phyloP scores from a whole-genome alignment of 2,329 filamentous ascomycete genomes.

The Beauveria scarabaeidicola region DNA sequence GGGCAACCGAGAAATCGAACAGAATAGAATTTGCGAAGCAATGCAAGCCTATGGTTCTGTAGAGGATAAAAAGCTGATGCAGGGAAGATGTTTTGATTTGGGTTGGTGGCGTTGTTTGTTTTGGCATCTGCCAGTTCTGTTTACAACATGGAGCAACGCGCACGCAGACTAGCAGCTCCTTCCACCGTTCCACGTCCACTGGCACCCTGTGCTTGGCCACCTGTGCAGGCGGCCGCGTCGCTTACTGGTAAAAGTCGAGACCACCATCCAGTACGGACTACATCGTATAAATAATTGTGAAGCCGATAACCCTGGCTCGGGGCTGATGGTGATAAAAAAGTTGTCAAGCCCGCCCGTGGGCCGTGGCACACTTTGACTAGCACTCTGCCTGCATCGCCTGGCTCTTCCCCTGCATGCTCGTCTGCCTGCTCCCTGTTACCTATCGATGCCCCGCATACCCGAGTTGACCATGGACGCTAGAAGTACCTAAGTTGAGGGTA shows the following conservation, averaged over 20 bases:
- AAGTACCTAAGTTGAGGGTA: background rate
- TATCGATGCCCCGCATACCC: background rate
- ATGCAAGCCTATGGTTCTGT: slow-evolving; percentile 1
- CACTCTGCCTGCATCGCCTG: no score
- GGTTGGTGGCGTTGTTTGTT: slow-evolving; percentile 7
- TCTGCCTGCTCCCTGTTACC: background rate
- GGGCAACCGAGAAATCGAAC: background rate
- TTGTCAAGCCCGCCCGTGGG: no score
- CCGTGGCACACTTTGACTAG: background rate
- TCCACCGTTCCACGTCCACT: background rate
- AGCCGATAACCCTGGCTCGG: background rate
- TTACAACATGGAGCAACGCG: slow-evolving; percentile 9
- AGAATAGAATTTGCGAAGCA: background rate
- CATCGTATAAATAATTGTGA: background rate
- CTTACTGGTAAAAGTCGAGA: no score
- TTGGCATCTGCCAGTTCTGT: background rate
- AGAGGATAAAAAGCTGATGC: background rate
- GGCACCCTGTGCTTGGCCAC: no score
- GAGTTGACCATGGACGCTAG: background rate
- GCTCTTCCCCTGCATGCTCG: no score
- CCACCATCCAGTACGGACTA: no score
- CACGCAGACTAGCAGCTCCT: slow-evolving; percentile 1
- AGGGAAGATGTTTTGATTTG: slow-evolving; percentile 2
- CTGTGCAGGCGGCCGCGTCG: background rate
- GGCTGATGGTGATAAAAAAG: background rate